phyloP scores from a whole-genome alignment of 805 yeast species.

The Candida stauntonica region DNA sequence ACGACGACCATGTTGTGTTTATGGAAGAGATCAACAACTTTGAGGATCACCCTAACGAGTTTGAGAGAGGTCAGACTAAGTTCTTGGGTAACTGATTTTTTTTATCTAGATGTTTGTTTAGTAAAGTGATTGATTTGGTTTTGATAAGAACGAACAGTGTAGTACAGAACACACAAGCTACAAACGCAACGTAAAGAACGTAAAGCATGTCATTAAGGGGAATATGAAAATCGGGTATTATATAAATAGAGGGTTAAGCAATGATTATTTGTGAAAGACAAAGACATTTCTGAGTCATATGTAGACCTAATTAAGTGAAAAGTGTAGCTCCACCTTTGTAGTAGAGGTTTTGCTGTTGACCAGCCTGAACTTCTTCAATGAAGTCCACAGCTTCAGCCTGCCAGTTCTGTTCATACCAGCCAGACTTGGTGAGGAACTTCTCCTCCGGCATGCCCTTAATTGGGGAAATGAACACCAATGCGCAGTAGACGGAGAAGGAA shows the following conservation, averaged over 20 bases:
- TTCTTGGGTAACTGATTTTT: no score
- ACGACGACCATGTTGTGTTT: constrained; percentile 16
- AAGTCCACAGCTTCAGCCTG: constrained; percentile 16
- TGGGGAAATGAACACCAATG: constrained; percentile 51
- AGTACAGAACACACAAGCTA: no score
- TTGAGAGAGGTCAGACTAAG: constrained; percentile 10
- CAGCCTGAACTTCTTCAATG: constrained; percentile 11
- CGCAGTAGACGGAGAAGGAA: constrained; percentile 51
- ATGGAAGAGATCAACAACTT: constrained; percentile 12
- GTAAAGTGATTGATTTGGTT: no score
- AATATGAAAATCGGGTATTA: no score
- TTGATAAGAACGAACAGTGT: no score
- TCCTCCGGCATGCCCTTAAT: constrained; percentile 40
- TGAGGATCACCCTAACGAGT: constrained; percentile 22
- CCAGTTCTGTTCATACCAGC: constrained; percentile 38
- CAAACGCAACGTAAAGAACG: no score
- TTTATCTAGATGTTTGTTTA: no score
- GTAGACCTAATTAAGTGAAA: constrained; percentile 1
- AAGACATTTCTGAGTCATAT: no score
- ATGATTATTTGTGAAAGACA: no score
- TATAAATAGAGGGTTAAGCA: no score
- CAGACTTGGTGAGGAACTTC: constrained; percentile 40
- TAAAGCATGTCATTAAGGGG: no score
- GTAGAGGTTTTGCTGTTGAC: constrained; percentile 1
- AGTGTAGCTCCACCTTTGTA: constrained; percentile 2